These are phyloP conservation scores for Cryptosporidium muris DNA, from an alignment of 169 alveolate species.

Conservation along the genomic window DNA sequence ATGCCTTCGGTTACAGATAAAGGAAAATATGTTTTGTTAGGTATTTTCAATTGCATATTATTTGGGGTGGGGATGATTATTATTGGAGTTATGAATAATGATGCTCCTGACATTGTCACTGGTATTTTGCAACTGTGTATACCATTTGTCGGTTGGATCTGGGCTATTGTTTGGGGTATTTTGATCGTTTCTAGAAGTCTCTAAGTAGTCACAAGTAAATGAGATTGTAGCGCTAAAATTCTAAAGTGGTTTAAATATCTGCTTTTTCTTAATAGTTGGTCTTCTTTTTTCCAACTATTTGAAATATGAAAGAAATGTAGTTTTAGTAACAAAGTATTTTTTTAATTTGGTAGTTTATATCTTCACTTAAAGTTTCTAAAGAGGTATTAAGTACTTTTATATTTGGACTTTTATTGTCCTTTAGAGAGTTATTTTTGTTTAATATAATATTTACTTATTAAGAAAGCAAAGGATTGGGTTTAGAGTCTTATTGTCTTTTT, in stretches of 20 bases:
- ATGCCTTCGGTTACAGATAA: constrained; percentile 19
- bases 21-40: constrained; percentile 72
- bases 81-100: constrained; percentile 79
- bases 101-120: constrained; percentile 80
- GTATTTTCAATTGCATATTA: constrained; percentile 77
- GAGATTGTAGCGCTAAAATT: not conserved
- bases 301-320: no score
- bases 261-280: no score
- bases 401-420: no score
- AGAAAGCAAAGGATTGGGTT: no score
- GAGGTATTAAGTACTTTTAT: no score
- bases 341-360: no score
- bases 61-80: constrained; percentile 83
- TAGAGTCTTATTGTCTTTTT: no score
- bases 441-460: no score
- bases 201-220: not conserved
- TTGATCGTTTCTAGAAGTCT: constrained; percentile 73
- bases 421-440: no score
- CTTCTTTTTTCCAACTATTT: no score
- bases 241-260: not conserved
- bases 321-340: no score
- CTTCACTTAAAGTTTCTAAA: no score
- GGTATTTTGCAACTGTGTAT: constrained; percentile 80
- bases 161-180: constrained; percentile 86
- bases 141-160: constrained; percentile 84